Evolutionary conservation across 495 filamentous ascomycete genomes (phyloP), one percentile per base, ranked within the genome.

Genomic region (Aspergillus campestris): DNA sequence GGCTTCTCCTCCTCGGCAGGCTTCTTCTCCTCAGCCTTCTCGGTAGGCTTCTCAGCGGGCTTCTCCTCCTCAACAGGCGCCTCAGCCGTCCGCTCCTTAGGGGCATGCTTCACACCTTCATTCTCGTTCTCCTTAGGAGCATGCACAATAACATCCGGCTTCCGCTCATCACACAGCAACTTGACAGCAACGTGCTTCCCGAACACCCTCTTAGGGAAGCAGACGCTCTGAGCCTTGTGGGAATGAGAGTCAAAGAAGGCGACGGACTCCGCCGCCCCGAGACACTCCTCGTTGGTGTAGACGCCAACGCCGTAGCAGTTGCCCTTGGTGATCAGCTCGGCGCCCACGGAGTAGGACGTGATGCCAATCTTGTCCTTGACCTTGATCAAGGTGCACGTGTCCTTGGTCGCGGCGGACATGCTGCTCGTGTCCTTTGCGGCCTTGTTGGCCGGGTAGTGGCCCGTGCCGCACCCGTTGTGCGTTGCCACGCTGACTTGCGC

Each of bases 321-420:
- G 14, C 47, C 42, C 4, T 41, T 34, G 37, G 49, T 56, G 31
- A 52, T 34, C 14, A 45, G 12, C 5, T 40, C 39, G 6, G 39
- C 46, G 31, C 12, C 12, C 39, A 56, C 32, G 13, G 48, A 45
- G 46, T 56, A 56, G 10, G 49, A 38, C 31, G 52, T 43, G 35
- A 52, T 49, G 1, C 44, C 38, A 14, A 43, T 2, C 28, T 14
- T 15, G 5, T 45, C n/a, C 10, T 30, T 11, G 34, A 45, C 8
- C 10, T 44, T 36, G 15, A 36, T 27, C 41, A 40, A 45, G 6
- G n/a, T 2, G 31, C 48, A 56, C 31, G 38, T 36, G 42, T 52
- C 45, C 28, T 44, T 41, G 14, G 51, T 35, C 7, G 40, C 42
- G 13, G 28, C 29, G 9, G 28, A 15, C 8, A 34, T 41, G 33